phyloP scores from a whole-genome alignment of 306 rosid genomes.

The Dryas drummondii region DNA sequence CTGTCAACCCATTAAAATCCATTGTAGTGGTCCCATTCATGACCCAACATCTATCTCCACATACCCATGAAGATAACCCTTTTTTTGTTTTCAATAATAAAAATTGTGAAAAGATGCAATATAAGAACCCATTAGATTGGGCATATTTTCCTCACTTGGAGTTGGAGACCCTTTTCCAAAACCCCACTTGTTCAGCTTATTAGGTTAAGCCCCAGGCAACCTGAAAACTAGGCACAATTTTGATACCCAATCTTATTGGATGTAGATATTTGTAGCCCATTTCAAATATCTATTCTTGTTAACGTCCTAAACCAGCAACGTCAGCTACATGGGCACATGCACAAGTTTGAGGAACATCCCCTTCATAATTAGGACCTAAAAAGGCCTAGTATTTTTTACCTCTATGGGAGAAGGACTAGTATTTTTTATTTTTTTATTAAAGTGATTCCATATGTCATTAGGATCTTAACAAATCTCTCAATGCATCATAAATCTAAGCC shows the following conservation, averaged over 20 bases:
- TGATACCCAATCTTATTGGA: not conserved
- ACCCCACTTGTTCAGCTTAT: not conserved
- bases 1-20: conserved; percentile 60
- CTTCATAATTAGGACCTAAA: conserved; percentile 10
- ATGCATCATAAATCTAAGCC: conserved; percentile 17
- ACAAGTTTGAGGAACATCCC: conserved; percentile 4
- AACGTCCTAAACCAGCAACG: conserved; percentile 4
- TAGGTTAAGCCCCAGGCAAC: not conserved
- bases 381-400: no score
- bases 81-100: not conserved
- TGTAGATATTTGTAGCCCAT: not conserved
- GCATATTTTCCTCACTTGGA: conserved; percentile 7
- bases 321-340: not conserved
- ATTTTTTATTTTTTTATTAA: not conserved
- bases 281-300: conserved; percentile 15
- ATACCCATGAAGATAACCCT: conserved; percentile 31
- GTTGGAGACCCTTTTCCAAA: not conserved
- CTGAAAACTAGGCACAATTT: not conserved
- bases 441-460: conserved; percentile 10
- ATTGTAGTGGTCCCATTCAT: conserved; percentile 72
- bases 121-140: conserved; percentile 24
- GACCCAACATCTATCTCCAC: conserved; percentile 40
- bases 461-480: conserved; percentile 20
- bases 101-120: not conserved
- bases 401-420: not conserved